phyloP scores from a whole-genome alignment of 2,329 filamentous ascomycete species.

The Aphanoascus verrucosus region DNA sequence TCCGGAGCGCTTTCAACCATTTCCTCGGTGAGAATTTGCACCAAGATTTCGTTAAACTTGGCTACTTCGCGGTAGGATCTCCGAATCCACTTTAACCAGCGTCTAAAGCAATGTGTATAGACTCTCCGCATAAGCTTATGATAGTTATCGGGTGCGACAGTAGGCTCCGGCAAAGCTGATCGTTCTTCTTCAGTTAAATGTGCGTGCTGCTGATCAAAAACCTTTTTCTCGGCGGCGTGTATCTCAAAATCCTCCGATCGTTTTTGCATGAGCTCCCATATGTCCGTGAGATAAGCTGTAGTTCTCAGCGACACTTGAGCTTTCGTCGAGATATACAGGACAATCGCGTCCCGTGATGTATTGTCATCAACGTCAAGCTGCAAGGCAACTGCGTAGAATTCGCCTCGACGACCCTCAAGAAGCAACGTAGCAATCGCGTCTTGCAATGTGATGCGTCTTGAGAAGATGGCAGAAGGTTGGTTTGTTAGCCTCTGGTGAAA shows the following conservation, averaged over 20 bases:
- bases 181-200: no score
- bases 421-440: conserved; percentile 4
- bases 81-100: conserved; percentile 6
- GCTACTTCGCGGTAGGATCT: background rate
- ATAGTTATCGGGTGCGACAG: background rate
- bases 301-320: background rate
- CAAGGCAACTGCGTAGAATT: conserved; percentile 1
- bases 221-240: background rate
- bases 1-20: background rate
- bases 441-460: background rate
- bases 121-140: conserved; percentile 1
- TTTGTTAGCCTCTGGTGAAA: background rate
- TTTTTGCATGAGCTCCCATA: background rate
- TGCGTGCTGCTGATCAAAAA: background rate
- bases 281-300: background rate
- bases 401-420: conserved; percentile 2
- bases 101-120: conserved; percentile 3
- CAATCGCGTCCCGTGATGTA: background rate
- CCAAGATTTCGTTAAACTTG: background rate
- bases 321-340: conserved; percentile 7
- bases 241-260: background rate
- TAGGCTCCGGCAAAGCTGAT: background rate
- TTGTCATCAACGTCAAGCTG: background rate
- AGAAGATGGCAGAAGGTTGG: background rate
- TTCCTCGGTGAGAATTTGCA: background rate